Percentiles rank a stretch among this genome's conserved stretches.
Evolutionary conservation across 2,329 filamentous ascomycete genomes (phyloP).

Genomic region (Sodiomyces alkalinus): DNA sequence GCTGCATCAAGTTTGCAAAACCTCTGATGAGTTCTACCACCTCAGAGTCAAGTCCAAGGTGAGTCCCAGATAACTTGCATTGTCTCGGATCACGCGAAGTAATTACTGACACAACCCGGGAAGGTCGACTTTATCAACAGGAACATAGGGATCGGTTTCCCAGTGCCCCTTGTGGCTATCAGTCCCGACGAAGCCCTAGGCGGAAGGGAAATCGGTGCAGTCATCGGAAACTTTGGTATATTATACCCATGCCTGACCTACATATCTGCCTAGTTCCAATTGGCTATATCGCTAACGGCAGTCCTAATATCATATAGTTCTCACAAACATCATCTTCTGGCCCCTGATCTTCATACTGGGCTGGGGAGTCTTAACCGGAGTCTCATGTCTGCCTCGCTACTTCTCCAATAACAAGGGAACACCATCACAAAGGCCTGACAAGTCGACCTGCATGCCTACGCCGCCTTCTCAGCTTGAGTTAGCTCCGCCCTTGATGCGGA

Average conservation of each 20-base stretch:
- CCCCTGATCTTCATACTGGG: constrained; percentile 12
- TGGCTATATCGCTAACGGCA: too few species aligned
- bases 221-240: constrained; percentile 29
- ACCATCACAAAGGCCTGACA: not conserved
- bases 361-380: constrained; percentile 3
- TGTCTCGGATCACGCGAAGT: too few species aligned
- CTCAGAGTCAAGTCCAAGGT: constrained; percentile 19
- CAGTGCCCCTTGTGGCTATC: constrained; percentile 32
- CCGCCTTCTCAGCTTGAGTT: constrained; percentile 1
- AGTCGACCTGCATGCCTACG: not conserved
- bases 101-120: constrained; percentile 1
- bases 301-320: too few species aligned
- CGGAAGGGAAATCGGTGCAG: constrained; percentile 20
- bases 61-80: too few species aligned
- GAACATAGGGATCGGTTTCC: constrained; percentile 35
- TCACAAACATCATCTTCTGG: constrained; percentile 22
- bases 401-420: not conserved
- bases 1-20: constrained; percentile 7
- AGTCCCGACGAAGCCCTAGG: constrained; percentile 18
- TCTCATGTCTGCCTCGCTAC: not conserved
- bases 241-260: constrained; percentile 1
- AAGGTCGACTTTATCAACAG: constrained; percentile 34
- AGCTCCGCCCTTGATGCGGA: not conserved
- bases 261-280: too few species aligned
- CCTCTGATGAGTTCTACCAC: constrained; percentile 14